A percentile compares a stretch with the other conserved stretches of the same genome.
Conservation (phyloP, 495 filamentous ascomycete genomes). For the Cairneyella variabilis region DNA sequence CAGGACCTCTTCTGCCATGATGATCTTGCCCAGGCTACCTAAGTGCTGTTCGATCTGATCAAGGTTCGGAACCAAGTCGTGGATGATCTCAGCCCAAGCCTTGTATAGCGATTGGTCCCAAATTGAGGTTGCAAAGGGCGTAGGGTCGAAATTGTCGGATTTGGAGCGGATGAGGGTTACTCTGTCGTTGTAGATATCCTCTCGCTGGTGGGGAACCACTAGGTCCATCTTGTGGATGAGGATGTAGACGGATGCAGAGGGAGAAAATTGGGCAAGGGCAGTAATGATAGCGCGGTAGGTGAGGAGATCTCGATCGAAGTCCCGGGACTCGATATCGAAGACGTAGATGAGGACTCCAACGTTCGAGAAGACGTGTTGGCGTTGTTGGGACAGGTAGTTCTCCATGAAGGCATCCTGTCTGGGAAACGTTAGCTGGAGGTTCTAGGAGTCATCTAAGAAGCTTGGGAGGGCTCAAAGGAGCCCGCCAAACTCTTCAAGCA, state of each 20-base stretch:
- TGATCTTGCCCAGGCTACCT: conserved; percentile 67
- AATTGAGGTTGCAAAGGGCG: conserved; percentile 86
- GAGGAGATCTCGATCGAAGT: conserved; percentile 84
- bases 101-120: conserved; percentile 99
- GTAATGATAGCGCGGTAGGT: conserved; percentile 84
- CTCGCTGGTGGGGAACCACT: conserved; percentile 73
- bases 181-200: conserved; percentile 77
- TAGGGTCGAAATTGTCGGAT: conserved; percentile 68
- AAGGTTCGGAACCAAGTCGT: conserved; percentile 91
- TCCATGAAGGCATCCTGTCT: conserved; percentile 99
- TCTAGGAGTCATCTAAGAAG: too few relatives aligned
- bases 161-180: conserved; percentile 67
- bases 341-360: conserved; percentile 98
- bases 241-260: conserved; percentile 60
- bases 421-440: conserved; percentile 12
- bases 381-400: conserved; percentile 91
- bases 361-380: conserved; percentile 90
- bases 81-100: conserved; percentile 95
- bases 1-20: conserved; percentile 90
- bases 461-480: background rate
- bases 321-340: conserved; percentile 94
- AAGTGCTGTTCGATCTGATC: conserved; percentile 84
- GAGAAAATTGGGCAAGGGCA: conserved; percentile 79
- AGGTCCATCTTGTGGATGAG: conserved; percentile 99
- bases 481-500: too few relatives aligned